Percentiles rank a stretch among this genome's conserved stretches.
Conservation (phyloP, 352 stramenopile genomes). For the Globisporangium middletonii region DNA sequence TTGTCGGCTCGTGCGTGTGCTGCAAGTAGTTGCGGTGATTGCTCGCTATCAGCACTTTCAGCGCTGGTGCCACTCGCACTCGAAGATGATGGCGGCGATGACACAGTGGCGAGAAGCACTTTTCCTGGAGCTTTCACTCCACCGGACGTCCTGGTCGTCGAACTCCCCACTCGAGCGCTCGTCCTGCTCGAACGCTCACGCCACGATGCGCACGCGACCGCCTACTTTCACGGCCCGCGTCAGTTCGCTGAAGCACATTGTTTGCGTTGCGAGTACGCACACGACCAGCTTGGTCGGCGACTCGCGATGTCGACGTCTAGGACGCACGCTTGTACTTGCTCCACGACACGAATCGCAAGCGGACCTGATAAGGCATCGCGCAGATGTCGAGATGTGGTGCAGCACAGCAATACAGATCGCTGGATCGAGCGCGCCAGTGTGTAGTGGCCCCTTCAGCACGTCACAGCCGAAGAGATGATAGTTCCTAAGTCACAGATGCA, state of each 20-base stretch:
- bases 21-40: neutral
- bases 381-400: constrained; percentile 77
- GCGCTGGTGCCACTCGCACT: constrained; percentile 3
- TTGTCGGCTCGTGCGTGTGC: constrained; percentile 33
- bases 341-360: neutral
- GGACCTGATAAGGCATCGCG: constrained; percentile 67
- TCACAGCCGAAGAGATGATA: constrained; percentile 67
- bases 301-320: no score
- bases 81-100: constrained; percentile 2
- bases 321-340: no score
- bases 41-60: neutral
- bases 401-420: constrained; percentile 79
- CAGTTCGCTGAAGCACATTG: constrained; percentile 37
- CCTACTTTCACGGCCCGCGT: constrained; percentile 56
- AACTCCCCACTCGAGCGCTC: constrained; percentile 70
- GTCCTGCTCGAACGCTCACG: constrained; percentile 83
- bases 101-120: constrained; percentile 30
- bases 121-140: constrained; percentile 85
- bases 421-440: constrained; percentile 56
- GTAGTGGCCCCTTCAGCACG: constrained; percentile 57
- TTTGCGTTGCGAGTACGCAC: no score
- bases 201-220: constrained; percentile 54
- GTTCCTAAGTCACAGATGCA: constrained; percentile 18
- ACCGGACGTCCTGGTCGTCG: constrained; percentile 79
- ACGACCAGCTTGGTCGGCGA: no score